Evolutionary conservation across 2,329 filamentous ascomycete genomes (phyloP).

Genomic region (Stemphylium vesicarium): DNA sequence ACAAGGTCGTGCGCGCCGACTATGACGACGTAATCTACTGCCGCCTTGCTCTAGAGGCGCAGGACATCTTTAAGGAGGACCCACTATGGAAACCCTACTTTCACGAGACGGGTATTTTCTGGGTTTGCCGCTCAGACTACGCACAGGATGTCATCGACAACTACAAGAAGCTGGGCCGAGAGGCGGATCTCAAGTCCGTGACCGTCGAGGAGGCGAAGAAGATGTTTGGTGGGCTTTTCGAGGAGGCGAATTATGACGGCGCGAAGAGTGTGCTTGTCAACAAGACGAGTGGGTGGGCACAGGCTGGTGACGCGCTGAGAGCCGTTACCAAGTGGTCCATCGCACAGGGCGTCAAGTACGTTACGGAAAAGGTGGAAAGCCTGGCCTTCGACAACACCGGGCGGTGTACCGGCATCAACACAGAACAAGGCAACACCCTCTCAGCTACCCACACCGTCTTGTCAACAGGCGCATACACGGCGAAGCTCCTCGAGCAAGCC

Average conservation of each 20-base stretch:
- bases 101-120: conserved; percentile 61
- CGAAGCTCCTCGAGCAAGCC: conserved; percentile 56
- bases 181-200: conserved; percentile 55
- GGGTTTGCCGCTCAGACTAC: conserved; percentile 50
- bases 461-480: conserved; percentile 53
- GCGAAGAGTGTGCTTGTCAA: conserved; percentile 68
- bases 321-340: conserved; percentile 62
- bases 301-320: conserved; percentile 64
- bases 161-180: conserved; percentile 57
- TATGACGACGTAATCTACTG: conserved; percentile 71
- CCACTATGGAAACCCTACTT: conserved; percentile 62
- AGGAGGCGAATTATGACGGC: conserved; percentile 65
- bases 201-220: conserved; percentile 60
- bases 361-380: conserved; percentile 58
- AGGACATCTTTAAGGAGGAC: conserved; percentile 65
- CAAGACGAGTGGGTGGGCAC: conserved; percentile 67
- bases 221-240: conserved; percentile 65
- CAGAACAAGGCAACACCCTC: conserved; percentile 41
- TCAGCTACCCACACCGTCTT: conserved; percentile 42
- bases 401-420: conserved; percentile 47
- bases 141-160: conserved; percentile 58
- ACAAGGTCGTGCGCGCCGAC: conserved; percentile 74
- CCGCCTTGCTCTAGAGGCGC: conserved; percentile 68
- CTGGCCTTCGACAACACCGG: conserved; percentile 58
- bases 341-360: conserved; percentile 65